Evolutionary conservation across 2,329 filamentous ascomycete genomes (phyloP).

Genomic region (Penicillium vulpinum): DNA sequence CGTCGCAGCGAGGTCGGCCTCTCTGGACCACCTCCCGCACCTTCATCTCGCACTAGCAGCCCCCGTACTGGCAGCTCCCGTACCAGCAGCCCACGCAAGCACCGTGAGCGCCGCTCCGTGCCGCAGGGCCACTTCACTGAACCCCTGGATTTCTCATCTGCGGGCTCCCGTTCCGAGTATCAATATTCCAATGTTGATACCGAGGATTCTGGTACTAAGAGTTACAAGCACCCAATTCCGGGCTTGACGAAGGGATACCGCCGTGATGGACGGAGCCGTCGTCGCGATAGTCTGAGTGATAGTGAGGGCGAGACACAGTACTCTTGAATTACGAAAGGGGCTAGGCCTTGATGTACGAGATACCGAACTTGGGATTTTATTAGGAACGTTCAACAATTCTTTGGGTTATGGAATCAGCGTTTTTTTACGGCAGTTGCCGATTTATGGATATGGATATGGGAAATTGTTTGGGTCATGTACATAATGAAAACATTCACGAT

Average conservation of each 20-base stretch:
- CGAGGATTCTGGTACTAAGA: conserved; percentile 52
- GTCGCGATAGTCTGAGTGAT: conserved; percentile 57
- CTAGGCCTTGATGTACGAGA: neutral
- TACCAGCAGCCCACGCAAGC: conserved; percentile 40
- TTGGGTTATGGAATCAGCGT: conserved; percentile 6
- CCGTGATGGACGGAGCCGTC: conserved; percentile 40
- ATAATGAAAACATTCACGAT: conserved; percentile 12
- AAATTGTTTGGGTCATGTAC: conserved; percentile 9
- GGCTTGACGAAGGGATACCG: conserved; percentile 51
- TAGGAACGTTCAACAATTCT: conserved; percentile 2
- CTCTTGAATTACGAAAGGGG: conserved; percentile 15
- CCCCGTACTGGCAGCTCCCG: conserved; percentile 40
- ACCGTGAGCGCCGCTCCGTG: conserved; percentile 33
- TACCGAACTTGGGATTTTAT: neutral
- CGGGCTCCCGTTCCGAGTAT: conserved; percentile 40
- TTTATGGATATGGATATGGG: conserved; percentile 10
- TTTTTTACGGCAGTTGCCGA: neutral
- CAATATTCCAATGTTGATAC: conserved; percentile 44
- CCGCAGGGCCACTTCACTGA: conserved; percentile 44
- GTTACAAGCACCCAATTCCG: conserved; percentile 59
- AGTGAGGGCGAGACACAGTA: conserved; percentile 47
- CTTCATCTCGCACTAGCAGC: conserved; percentile 37
- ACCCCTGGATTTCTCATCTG: conserved; percentile 46
- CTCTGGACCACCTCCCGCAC: conserved; percentile 22
- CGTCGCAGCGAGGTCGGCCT: conserved; percentile 20